Conservation (phyloP, 306 rosid genomes). For the Rosa persica region DNA sequence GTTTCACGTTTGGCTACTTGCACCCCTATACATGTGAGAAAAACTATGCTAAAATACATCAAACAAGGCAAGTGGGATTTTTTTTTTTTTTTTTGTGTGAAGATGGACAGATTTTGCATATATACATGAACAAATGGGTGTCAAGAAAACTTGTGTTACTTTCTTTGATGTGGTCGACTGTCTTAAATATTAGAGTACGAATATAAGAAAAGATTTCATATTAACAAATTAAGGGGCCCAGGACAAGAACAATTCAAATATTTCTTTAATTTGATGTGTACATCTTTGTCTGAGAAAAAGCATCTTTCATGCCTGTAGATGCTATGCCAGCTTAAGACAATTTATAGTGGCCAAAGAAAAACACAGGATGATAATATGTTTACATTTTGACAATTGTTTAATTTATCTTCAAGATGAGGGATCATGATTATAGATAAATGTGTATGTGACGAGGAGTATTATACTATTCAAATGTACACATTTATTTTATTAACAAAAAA, state of each 20-base stretch:
- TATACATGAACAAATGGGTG: not conserved
- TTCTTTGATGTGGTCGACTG: not conserved
- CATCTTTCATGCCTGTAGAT: slow-evolving; percentile 17
- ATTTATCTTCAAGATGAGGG: slow-evolving; percentile 2
- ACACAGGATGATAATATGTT: not conserved
- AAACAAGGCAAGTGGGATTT: not conserved
- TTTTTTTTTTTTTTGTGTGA: not conserved
- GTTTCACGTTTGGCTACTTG: not conserved
- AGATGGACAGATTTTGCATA: not conserved
- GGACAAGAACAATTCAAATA: slow-evolving; percentile 1
- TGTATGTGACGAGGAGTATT: not conserved
- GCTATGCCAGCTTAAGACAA: not conserved
- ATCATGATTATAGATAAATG: not conserved
- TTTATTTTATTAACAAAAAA: not conserved
- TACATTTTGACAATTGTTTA: not conserved
- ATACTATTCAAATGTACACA: not conserved
- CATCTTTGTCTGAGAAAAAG: not conserved
- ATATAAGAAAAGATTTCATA: slow-evolving; percentile 4
- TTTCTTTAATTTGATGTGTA: not conserved
- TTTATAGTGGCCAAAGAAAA: not conserved
- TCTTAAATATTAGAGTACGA: not conserved
- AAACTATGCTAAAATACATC: not conserved
- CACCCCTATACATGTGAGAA: not conserved
- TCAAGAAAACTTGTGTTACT: not conserved
- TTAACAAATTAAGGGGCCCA: not conserved